Evolutionary conservation across 306 rosid genomes (phyloP).

Genomic region (Vigna radiata): DNA sequence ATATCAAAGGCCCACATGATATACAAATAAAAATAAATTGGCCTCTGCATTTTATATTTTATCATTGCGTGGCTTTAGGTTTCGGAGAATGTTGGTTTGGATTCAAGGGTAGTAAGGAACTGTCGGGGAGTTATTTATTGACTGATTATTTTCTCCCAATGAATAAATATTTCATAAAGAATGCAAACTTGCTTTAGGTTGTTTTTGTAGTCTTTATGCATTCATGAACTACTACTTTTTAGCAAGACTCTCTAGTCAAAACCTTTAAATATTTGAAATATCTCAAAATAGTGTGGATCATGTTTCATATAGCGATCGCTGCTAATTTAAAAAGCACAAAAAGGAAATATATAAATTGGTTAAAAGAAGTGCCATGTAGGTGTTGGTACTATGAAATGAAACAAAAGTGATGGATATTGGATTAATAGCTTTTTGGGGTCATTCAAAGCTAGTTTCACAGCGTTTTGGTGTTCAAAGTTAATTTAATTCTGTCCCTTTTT

Average conservation of each 20-base stretch:
- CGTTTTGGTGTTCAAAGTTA: background rate
- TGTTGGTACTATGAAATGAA: background rate
- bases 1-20: background rate
- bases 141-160: background rate
- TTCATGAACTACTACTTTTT: background rate
- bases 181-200: background rate
- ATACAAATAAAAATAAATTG: background rate
- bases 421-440: background rate
- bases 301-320: too few species aligned
- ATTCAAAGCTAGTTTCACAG: background rate
- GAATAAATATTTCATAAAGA: background rate
- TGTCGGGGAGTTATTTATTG: background rate
- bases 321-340: background rate
- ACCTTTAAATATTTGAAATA: background rate
- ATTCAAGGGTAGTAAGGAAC: background rate
- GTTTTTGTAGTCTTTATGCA: background rate
- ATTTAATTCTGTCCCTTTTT: background rate
- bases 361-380: background rate
- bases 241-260: too few species aligned
- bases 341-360: background rate
- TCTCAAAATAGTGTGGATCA: background rate
- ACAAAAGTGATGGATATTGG: background rate
- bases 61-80: background rate
- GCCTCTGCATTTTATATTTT: background rate
- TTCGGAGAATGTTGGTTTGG: slow-evolving; percentile 11